Evolutionary conservation across 2,329 filamentous ascomycete species (phyloP).

Genomic region (Aspergillus sojae): DNA sequence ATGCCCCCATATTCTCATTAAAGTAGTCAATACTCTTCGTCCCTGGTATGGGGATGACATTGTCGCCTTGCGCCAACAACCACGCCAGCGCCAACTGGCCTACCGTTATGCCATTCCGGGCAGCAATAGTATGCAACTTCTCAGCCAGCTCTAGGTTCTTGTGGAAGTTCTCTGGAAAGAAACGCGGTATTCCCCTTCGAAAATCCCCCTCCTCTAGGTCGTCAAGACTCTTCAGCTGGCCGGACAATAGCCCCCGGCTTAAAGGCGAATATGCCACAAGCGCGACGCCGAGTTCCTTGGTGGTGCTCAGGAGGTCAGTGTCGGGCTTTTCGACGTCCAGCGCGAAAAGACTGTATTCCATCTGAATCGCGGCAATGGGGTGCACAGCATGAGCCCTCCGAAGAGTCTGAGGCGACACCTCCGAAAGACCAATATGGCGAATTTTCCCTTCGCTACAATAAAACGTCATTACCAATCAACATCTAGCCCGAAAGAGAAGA

Average conservation of each 20-base stretch:
- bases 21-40: conserved; percentile 52
- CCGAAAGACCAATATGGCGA: conserved; percentile 54
- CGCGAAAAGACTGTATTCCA: conserved; percentile 56
- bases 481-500: not conserved
- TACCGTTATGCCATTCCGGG: conserved; percentile 56
- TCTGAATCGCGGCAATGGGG: conserved; percentile 56
- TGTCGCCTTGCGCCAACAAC: conserved; percentile 62
- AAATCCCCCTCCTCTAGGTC: conserved; percentile 50
- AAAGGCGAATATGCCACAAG: conserved; percentile 49
- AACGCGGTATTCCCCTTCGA: conserved; percentile 52
- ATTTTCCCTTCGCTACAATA: conserved; percentile 53
- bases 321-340: conserved; percentile 50
- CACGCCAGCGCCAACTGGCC: conserved; percentile 65
- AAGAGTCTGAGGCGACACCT: conserved; percentile 53
- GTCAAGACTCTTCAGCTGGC: conserved; percentile 39
- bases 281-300: conserved; percentile 39
- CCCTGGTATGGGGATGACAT: conserved; percentile 64
- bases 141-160: conserved; percentile 61
- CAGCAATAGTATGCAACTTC: conserved; percentile 52
- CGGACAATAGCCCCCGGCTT: conserved; percentile 49
- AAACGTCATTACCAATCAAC: not conserved
- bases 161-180: conserved; percentile 55
- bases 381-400: conserved; percentile 53
- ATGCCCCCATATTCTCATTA: conserved; percentile 45
- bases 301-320: conserved; percentile 28